Percentiles rank a stretch among this genome's conserved stretches.
Conservation (phyloP, 179 eudicot species). For the Drosera spatulata region DNA sequence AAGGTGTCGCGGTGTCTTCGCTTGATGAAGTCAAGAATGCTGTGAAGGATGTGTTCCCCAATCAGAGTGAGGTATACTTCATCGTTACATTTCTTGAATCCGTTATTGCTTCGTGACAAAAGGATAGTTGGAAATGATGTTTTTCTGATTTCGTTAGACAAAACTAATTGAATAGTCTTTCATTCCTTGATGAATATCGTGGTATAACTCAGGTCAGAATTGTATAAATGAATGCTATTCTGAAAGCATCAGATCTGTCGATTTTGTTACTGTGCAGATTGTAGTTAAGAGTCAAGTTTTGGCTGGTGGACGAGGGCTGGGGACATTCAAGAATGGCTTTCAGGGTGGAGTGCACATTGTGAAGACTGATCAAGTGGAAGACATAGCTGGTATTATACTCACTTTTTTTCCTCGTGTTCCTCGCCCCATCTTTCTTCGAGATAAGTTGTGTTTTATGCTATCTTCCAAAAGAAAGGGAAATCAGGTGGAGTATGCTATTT, state of each 20-base stretch:
- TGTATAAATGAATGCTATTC: not conserved
- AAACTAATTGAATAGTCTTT: not conserved
- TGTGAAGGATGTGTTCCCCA: slow-evolving; percentile 48
- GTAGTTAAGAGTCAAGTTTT: slow-evolving; percentile 95
- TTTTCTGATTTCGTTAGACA: not conserved
- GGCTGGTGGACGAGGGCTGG: slow-evolving; percentile 97
- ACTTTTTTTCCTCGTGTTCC: too few relatives aligned
- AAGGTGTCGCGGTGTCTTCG: slow-evolving; percentile 72
- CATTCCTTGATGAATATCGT: not conserved
- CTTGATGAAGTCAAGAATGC: slow-evolving; percentile 56
- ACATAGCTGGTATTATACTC: slow-evolving; percentile 54
- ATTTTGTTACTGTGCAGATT: slow-evolving; percentile 37
- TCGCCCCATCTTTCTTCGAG: too few relatives aligned
- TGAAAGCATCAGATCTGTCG: too few relatives aligned
- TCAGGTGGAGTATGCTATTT: too few relatives aligned
- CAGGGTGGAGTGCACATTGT: slow-evolving; percentile 97
- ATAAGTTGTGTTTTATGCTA: too few relatives aligned
- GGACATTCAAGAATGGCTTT: slow-evolving; percentile 78
- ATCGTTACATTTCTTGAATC: not conserved
- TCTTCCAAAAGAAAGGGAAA: too few relatives aligned
- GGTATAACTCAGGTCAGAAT: not conserved
- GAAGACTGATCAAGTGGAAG: slow-evolving; percentile 70
- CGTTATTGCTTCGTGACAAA: not conserved
- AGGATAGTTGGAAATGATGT: not conserved
- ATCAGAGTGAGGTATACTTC: slow-evolving; percentile 61